phyloP scores from a whole-genome alignment of 1,139 yeast genomes.

The Hansenula lynferdii region DNA sequence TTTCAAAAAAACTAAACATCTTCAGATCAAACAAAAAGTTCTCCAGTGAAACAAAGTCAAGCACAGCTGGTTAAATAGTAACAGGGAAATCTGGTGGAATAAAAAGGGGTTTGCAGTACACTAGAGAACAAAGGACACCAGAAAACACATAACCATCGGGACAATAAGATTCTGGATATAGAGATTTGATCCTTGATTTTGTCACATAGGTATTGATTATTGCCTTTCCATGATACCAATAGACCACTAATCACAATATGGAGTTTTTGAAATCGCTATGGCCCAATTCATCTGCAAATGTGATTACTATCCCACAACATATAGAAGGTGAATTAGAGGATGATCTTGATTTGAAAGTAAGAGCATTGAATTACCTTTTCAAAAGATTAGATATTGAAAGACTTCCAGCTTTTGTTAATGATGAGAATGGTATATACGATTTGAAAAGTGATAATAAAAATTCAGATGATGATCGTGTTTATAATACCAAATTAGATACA shows the following conservation, averaged over 20 bases:
- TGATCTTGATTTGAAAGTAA: conserved; percentile 53
- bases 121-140: too few species aligned
- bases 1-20: too few species aligned
- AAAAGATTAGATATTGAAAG: conserved; percentile 45
- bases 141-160: too few species aligned
- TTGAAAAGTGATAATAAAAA: conserved; percentile 1
- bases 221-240: neutral
- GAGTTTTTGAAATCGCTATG: conserved; percentile 19
- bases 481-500: conserved; percentile 38
- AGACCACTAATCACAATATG: conserved; percentile 4
- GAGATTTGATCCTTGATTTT: too few species aligned
- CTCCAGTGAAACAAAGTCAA: too few species aligned
- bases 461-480: neutral
- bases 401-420: conserved; percentile 35
- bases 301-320: conserved; percentile 39
- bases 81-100: too few species aligned
- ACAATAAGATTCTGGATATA: too few species aligned
- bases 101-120: too few species aligned
- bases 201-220: too few species aligned
- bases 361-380: conserved; percentile 51
- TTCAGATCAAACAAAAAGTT: too few species aligned
- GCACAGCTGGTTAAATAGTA: too few species aligned
- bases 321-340: conserved; percentile 45
- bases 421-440: conserved; percentile 15
- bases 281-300: conserved; percentile 20